phyloP scores from a whole-genome alignment of 2,329 filamentous ascomycete species.

The Fusarium nodosum region DNA sequence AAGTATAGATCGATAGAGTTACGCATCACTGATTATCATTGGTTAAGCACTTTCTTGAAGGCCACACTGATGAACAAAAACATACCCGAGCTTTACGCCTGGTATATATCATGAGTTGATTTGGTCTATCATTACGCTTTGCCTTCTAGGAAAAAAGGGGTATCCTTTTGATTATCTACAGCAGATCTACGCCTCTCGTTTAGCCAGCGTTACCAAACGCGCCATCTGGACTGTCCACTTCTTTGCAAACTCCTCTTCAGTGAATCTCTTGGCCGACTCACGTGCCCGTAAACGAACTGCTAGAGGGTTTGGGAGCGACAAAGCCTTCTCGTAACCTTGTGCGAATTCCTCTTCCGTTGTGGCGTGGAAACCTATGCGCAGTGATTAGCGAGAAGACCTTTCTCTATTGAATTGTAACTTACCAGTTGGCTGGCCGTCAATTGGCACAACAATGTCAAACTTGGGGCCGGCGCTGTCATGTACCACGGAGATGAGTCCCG shows the following conservation, averaged over 20 bases:
- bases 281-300: conserved; percentile 82
- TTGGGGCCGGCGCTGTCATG: conserved; percentile 95
- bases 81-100: conserved; percentile 4
- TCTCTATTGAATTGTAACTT: conserved; percentile 47
- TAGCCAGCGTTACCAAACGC: conserved; percentile 70
- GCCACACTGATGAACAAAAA: neutral
- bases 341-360: conserved; percentile 84
- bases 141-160: conserved; percentile 50
- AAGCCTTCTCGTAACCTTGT: conserved; percentile 80
- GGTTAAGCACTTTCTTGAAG: neutral
- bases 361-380: conserved; percentile 80
- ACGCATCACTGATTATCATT: neutral
- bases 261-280: conserved; percentile 84
- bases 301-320: conserved; percentile 78
- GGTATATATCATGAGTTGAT: conserved; percentile 34
- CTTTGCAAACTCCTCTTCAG: conserved; percentile 84
- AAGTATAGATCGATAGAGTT: neutral
- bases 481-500: conserved; percentile 91
- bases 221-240: conserved; percentile 84
- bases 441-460: conserved; percentile 87
- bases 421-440: conserved; percentile 85
- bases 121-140: conserved; percentile 23
- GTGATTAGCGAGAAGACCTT: conserved; percentile 2
- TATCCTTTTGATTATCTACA: conserved; percentile 56
- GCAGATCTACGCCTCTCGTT: conserved; percentile 40